Percentiles rank a stretch among this genome's conserved stretches.
Evolutionary conservation across 1,139 yeast species (phyloP).

Genomic region (Candida labiduridarum): DNA sequence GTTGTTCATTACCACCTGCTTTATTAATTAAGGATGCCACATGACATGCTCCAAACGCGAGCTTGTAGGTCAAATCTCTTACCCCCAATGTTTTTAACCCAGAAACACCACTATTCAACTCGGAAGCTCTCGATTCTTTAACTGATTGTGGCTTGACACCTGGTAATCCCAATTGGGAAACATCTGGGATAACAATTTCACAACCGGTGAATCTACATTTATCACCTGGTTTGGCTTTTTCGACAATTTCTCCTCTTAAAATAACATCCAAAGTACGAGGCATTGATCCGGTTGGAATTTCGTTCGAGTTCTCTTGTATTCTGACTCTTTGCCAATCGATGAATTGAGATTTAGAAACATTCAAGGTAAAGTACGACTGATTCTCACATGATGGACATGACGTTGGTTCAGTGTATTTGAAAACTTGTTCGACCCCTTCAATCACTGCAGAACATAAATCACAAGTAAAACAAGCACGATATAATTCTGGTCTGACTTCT

Average conservation of each 20-base stretch:
- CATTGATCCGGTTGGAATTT: slow-evolving; percentile 98
- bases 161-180: slow-evolving; percentile 93
- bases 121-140: slow-evolving; percentile 69
- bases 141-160: slow-evolving; percentile 90
- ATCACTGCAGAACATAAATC: slow-evolving; percentile 84
- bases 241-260: slow-evolving; percentile 92
- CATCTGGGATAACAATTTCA: slow-evolving; percentile 94
- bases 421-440: slow-evolving; percentile 90
- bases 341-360: slow-evolving; percentile 81
- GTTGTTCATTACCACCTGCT: slow-evolving; percentile 45
- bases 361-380: slow-evolving; percentile 82
- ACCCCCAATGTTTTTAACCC: slow-evolving; percentile 90
- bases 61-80: slow-evolving; percentile 87
- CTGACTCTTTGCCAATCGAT: slow-evolving; percentile 98
- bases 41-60: slow-evolving; percentile 91
- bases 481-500: slow-evolving; percentile 95
- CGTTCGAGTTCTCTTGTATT: slow-evolving; percentile 92
- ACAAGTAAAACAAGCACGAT: slow-evolving; percentile 85
- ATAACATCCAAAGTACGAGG: slow-evolving; percentile 96
- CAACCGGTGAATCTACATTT: slow-evolving; percentile 95
- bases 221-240: slow-evolving; percentile 97
- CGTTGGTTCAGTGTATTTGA: slow-evolving; percentile 94
- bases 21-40: slow-evolving; percentile 63
- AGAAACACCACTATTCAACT: slow-evolving; percentile 78
- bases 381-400: slow-evolving; percentile 90